Base-by-base conservation (phyloP, 345 rosid species). In the Ceriops zippeliana region DNA sequence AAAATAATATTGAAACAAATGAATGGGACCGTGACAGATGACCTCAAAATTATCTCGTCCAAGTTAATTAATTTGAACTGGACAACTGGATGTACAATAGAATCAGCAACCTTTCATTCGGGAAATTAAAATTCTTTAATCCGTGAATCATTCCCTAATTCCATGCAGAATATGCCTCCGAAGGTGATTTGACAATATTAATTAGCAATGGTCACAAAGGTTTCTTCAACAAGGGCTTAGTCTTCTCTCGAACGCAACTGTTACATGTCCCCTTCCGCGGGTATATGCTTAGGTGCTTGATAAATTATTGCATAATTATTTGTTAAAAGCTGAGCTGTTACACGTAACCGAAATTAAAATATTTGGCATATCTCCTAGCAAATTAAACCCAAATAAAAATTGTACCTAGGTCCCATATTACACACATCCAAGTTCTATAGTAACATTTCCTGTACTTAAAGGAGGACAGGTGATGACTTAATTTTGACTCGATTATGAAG, bases 101-200 rank as follows among this genome's bases (percentile, higher is more conserved):
- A 70, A 38, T 63, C 54, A 63, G 64, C 8, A 27, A 70, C 22
- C 56, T 42, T 9, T 6, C 22, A 5, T 53, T 53, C 17, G 22
- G 16, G 67, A 69, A 21, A 61, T 27, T 54, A 11, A 66, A 28
- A 73, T 28, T 61, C 42, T 58, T 26, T 71, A 73, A 73, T 75
- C 86, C 78, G 79, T 82, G 84, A 63, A 78, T 73, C 22, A 81
- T 79, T 81, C 78, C 88, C 91, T 64, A 76, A 81, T 78, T 68
- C 74, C 63, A 78, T 75, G 90, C 87, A 78, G 66, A 24, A 78
- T 71, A 78, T 79, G 71, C 80, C 88, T 80, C 75, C 58, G 28
- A 56, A 24, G 59, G 28, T 24, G 24, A 56, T 56, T 56, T 27
- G 59, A 60, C 22, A 32, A 24, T 30, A 13, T 28, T 20, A 21